Percentiles rank a stretch among this genome's conserved stretches.
Conservation (phyloP, 495 filamentous ascomycete genomes). For the Xylaria castorea region DNA sequence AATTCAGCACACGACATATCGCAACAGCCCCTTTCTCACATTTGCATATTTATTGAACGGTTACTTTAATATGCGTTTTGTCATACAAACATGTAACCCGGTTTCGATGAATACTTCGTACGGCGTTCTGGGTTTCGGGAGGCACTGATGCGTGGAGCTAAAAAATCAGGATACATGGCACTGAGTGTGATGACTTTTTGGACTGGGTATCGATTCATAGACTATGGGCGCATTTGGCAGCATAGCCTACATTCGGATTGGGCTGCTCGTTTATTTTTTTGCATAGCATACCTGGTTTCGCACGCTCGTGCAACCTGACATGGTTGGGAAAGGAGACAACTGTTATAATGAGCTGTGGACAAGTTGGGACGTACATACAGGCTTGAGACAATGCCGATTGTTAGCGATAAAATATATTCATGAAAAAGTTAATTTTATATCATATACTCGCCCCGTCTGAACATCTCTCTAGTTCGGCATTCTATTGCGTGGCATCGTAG, state of each 20-base stretch:
- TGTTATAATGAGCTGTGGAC: neutral
- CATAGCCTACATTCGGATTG: constrained; percentile 20
- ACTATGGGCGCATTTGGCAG: constrained; percentile 21
- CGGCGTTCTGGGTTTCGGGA: constrained; percentile 9
- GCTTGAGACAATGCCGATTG: neutral
- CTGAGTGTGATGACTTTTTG: constrained; percentile 17
- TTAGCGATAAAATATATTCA: constrained; percentile 11
- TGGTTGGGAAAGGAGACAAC: constrained; percentile 1
- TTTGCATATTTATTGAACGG: neutral
- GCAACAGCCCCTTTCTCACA: neutral
- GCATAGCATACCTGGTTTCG: constrained; percentile 13
- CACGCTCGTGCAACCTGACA: neutral
- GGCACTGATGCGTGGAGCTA: constrained; percentile 13
- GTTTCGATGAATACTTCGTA: neutral
- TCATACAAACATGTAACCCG: neutral
- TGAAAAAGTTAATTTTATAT: neutral
- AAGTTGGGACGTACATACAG: constrained; percentile 10
- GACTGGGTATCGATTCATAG: constrained; percentile 12
- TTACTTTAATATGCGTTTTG: neutral
- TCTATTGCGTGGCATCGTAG: neutral
- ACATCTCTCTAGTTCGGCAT: neutral
- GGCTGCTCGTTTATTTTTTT: constrained; percentile 17
- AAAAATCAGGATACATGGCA: constrained; percentile 24
- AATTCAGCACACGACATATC: neutral
- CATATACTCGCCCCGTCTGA: neutral